These are phyloP conservation scores for Oryza officinalis DNA, from an alignment of 176 grass and related monocot genomes.

Conservation along the genomic window DNA sequence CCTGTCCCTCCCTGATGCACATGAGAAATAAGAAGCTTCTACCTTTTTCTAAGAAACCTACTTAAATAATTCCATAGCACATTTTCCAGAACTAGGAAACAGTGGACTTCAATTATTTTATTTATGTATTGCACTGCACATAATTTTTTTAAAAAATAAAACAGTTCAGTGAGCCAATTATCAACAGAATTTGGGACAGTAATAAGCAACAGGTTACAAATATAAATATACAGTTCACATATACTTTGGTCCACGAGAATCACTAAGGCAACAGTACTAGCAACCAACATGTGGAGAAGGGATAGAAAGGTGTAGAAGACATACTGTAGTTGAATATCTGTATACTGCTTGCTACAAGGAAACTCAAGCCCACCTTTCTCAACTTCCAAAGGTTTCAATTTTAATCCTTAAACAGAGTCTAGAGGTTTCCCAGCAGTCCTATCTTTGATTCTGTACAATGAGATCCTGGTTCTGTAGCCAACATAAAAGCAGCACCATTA, in stretches of 20 bases:
- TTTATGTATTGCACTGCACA: slow-evolving; percentile 18
- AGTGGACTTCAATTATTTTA: neutral
- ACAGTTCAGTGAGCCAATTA: slow-evolving; percentile 5
- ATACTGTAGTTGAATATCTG: slow-evolving; percentile 31
- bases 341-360: slow-evolving; percentile 16
- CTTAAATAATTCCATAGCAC: neutral
- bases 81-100: slow-evolving; percentile 11
- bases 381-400: slow-evolving; percentile 17
- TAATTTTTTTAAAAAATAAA: neutral
- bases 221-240: slow-evolving; percentile 21
- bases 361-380: slow-evolving; percentile 32
- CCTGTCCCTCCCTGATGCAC: neutral
- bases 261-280: slow-evolving; percentile 25
- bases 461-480: slow-evolving; percentile 28
- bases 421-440: slow-evolving; percentile 20
- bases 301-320: slow-evolving; percentile 9
- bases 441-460: slow-evolving; percentile 28
- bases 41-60: neutral
- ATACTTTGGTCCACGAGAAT: slow-evolving; percentile 4
- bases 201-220: neutral
- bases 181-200: slow-evolving; percentile 1
- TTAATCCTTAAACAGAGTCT: slow-evolving; percentile 20
- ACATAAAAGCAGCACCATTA: slow-evolving; percentile 12
- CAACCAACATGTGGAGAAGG: slow-evolving; percentile 27
- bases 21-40: slow-evolving; percentile 6